phyloP scores from a whole-genome alignment of 306 rosid species.

The Crotalaria pallida region DNA sequence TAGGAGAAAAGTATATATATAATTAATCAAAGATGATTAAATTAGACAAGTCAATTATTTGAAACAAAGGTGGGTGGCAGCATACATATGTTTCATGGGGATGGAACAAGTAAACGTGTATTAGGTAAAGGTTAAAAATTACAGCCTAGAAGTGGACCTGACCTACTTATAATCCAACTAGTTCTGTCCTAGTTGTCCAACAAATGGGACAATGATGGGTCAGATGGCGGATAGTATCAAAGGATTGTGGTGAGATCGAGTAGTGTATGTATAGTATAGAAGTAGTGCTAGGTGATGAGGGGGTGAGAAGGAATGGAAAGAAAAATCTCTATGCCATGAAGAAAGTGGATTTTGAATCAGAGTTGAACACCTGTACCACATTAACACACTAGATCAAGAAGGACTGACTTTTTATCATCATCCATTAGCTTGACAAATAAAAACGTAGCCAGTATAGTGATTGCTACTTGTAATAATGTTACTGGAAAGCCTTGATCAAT shows the following conservation, averaged over 20 bases:
- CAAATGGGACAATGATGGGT: conserved; percentile 42
- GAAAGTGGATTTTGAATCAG: conserved; percentile 19
- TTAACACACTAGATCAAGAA: conserved; percentile 16
- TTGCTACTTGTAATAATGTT: conserved; percentile 19
- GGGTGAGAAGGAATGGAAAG: background rate
- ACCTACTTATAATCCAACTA: conserved; percentile 40
- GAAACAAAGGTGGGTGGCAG: conserved; percentile 28
- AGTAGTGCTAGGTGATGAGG: background rate
- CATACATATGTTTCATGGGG: conserved; percentile 33
- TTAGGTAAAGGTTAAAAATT: conserved; percentile 40
- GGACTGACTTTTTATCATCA: conserved; percentile 19
- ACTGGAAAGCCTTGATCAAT: conserved; percentile 35
- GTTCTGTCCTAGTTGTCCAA: conserved; percentile 51
- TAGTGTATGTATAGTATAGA: no score
- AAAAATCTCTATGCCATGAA: conserved; percentile 17
- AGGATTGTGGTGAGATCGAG: no score
- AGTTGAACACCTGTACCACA: conserved; percentile 36
- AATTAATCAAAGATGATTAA: background rate
- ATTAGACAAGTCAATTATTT: conserved; percentile 29
- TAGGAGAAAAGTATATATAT: background rate
- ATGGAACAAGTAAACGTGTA: conserved; percentile 32
- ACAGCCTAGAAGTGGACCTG: conserved; percentile 69
- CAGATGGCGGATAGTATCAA: conserved; percentile 27
- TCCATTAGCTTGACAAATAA: conserved; percentile 39
- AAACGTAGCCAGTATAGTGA: conserved; percentile 22